phyloP scores from a whole-genome alignment of 768 basidiomycete genomes.

The Leccinellum rugosiceps region DNA sequence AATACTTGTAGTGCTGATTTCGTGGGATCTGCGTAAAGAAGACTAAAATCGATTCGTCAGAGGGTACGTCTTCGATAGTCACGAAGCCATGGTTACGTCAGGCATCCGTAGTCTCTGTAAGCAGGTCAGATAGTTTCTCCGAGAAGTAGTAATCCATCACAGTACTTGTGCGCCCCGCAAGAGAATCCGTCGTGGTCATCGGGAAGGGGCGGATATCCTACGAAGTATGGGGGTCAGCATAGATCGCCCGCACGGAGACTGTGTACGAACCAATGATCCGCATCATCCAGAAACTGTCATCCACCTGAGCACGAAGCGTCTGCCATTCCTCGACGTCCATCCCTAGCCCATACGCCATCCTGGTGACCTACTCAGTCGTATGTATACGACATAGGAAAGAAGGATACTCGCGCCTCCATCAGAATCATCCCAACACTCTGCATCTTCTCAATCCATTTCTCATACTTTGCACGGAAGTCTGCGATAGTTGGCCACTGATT shows the following conservation, averaged over 20 bases:
- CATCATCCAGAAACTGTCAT: conserved; percentile 90
- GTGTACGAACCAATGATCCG: conserved; percentile 62
- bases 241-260: background rate
- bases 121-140: conserved; percentile 4
- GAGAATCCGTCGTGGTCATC: conserved; percentile 77
- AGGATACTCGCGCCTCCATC: conserved; percentile 73
- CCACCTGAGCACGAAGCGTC: conserved; percentile 62
- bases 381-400: background rate
- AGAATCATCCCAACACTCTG: conserved; percentile 72
- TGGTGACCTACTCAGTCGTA: conserved; percentile 25
- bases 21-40: conserved; percentile 82
- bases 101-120: conserved; percentile 82
- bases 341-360: conserved; percentile 81
- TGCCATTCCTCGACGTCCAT: conserved; percentile 69
- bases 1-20: conserved; percentile 82
- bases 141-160: background rate
- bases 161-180: conserved; percentile 86
- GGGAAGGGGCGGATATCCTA: conserved; percentile 87
- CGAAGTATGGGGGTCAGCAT: background rate
- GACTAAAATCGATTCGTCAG: conserved; percentile 42
- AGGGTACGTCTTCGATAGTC: background rate
- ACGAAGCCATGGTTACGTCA: conserved; percentile 54
- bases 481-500: conserved; percentile 79
- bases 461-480: conserved; percentile 60
- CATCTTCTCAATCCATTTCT: conserved; percentile 84